A percentile compares a stretch with the other conserved stretches of the same genome.
These are phyloP conservation scores for Aspergillus sp. DNA, from an alignment of 2,329 filamentous ascomycete genomes.

Conservation along the genomic window DNA sequence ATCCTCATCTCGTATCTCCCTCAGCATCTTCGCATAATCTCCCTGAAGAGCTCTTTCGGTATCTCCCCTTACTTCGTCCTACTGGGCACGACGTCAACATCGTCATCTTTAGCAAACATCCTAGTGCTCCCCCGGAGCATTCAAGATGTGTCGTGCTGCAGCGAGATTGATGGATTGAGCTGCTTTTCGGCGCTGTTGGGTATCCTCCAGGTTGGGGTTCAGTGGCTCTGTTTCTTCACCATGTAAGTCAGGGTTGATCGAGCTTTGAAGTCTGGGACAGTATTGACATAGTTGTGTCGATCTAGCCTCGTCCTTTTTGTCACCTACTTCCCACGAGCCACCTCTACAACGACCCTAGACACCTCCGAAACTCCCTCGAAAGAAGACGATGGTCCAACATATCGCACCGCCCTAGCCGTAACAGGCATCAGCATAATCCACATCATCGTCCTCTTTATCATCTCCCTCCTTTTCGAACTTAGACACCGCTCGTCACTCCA, in stretches of 20 bases:
- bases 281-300: background rate
- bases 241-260: conserved; percentile 57
- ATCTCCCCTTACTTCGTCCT: conserved; percentile 94
- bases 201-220: conserved; percentile 81
- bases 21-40: conserved; percentile 87
- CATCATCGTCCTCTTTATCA: conserved; percentile 60
- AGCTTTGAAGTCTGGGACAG: background rate
- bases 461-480: conserved; percentile 59
- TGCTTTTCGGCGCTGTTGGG: conserved; percentile 82
- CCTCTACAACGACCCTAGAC: conserved; percentile 14
- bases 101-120: conserved; percentile 86
- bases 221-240: conserved; percentile 85
- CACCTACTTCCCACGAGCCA: conserved; percentile 74
- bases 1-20: conserved; percentile 91
- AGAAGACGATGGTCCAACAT: conserved; percentile 54
- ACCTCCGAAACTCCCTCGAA: conserved; percentile 38
- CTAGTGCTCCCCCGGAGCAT: conserved; percentile 77
- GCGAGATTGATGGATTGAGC: conserved; percentile 69
- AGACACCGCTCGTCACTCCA: conserved; percentile 59
- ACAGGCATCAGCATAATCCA: conserved; percentile 67
- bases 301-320: conserved; percentile 83
- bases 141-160: conserved; percentile 79
- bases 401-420: conserved; percentile 72
- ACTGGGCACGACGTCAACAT: conserved; percentile 85
- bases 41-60: conserved; percentile 77